A percentile compares a stretch with the other conserved stretches of the same genome.
These are phyloP conservation scores for Kluyveromyces lactis DNA, from an alignment of 805 yeast genomes.

Conservation along the genomic window DNA sequence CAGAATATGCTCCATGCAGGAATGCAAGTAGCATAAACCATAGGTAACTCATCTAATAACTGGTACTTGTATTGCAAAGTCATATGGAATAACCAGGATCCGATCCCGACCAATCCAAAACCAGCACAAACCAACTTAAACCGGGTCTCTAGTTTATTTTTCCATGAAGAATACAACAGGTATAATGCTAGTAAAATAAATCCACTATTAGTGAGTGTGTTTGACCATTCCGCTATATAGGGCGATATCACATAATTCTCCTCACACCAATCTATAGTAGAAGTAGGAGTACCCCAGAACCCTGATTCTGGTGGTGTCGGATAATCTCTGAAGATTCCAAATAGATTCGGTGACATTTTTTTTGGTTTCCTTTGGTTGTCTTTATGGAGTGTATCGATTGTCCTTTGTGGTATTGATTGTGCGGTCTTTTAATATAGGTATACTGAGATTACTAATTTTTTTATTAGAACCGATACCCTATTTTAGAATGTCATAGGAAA, in stretches of 20 bases:
- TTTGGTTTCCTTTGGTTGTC: too few relatives aligned
- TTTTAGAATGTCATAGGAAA: too few relatives aligned
- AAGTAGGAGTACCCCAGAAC: conserved; percentile 76
- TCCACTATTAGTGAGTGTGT: conserved; percentile 68
- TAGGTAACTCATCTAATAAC: conserved; percentile 89
- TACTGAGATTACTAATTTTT: too few relatives aligned
- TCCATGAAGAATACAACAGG: conserved; percentile 52
- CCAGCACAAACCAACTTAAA: conserved; percentile 69
- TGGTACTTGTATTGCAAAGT: conserved; percentile 85
- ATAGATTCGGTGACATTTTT: neutral
- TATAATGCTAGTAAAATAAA: conserved; percentile 51
- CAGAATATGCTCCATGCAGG: conserved; percentile 83
- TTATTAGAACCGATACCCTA: too few relatives aligned
- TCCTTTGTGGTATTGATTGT: too few relatives aligned
- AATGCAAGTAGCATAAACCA: conserved; percentile 95
- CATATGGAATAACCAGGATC: conserved; percentile 96
- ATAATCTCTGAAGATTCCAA: conserved; percentile 31
- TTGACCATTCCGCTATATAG: conserved; percentile 85
- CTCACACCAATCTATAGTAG: conserved; percentile 99
- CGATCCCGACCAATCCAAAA: conserved; percentile 83
- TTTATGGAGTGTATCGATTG: too few relatives aligned
- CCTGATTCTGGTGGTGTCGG: conserved; percentile 51
- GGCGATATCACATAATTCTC: conserved; percentile 85
- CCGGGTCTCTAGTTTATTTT: conserved; percentile 57
- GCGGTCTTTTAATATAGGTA: too few relatives aligned